Base-by-base conservation (phyloP, 106 monocot species). In the Phalaenopsis equestris region DNA sequence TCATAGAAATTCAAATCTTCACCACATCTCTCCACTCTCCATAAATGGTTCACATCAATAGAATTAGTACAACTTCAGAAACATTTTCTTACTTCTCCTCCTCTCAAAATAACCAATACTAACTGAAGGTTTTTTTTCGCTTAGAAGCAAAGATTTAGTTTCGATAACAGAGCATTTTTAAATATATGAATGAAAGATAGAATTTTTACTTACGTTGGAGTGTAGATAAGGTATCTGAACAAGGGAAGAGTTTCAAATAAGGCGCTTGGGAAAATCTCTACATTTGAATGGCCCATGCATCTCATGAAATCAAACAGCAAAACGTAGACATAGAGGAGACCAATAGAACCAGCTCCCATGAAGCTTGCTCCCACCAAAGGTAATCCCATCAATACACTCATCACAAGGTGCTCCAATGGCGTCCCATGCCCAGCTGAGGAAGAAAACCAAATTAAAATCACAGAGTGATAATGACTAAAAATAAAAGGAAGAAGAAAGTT, bases 221-320 rank as follows among this genome's bases (percentile, higher is more conserved):
- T 94, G 83, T 88, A 92, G 84, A 94, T 81, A 78, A 98, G 83
- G 85, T 92, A 94, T 79, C 84, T 84, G 73, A 98, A 90, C 21
- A 84, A 57, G 14, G 97, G 92, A n/a, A 85, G 42, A 18, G 89
- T 57, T 39, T 85, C 57, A 77, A 90, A 98, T 38, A 89, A 80
- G 19, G 77, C 16, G 74, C 75, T 30, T 16, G 90, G 81, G 79
- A 89, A 82, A 24, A 89, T 73, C 81, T 89, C 89, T 16, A 89
- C 87, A 76, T 89, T 89, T 55, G 82, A 68, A 82, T 89, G 86
- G 14, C 87, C 87, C 89, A 89, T 84, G 80, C 82, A 82, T 46
- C 86, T 77, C 39, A 89, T 43, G 79, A 80, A 82, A 43, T 89
- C 89, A 65, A 89, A 89, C 41, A 84, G 43, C 24, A 89, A 55